These are phyloP conservation scores for Mrakia hoshinonis DNA, from an alignment of 768 basidiomycete genomes.

Conservation along the genomic window DNA sequence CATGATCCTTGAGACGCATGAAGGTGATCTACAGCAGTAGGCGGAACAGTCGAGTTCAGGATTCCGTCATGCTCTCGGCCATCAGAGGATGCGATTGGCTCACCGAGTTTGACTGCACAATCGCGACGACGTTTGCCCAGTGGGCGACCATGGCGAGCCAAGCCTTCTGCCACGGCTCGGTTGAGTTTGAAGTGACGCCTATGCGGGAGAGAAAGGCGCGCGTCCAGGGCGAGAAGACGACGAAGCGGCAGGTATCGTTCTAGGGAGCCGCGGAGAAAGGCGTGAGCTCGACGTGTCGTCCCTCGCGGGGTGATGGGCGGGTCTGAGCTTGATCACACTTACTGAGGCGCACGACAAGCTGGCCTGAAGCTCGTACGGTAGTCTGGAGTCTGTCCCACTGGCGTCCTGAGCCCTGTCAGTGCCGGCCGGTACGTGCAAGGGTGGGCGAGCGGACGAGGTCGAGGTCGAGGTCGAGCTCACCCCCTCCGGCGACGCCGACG, in stretches of 20 bases:
- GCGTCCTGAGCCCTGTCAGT: background rate
- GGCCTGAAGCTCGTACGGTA: background rate
- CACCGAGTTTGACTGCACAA: slow-evolving; percentile 11
- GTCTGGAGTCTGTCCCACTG: background rate
- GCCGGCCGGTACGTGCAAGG: background rate
- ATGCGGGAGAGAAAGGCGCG: background rate
- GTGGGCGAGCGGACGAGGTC: background rate
- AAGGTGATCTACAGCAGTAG: slow-evolving; percentile 27
- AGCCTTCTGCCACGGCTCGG: slow-evolving; percentile 11
- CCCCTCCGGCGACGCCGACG: no score
- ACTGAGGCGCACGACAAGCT: background rate
- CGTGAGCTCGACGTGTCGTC: no score
- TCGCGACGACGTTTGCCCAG: slow-evolving; percentile 14
- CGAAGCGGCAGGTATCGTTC: slow-evolving; percentile 6
- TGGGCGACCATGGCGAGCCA: slow-evolving; percentile 17
- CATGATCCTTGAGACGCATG: background rate
- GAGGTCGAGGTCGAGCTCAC: no score
- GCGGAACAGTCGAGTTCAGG: no score
- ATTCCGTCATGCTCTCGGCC: background rate
- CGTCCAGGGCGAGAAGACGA: slow-evolving; percentile 19
- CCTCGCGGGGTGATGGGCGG: no score
- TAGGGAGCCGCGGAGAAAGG: background rate
- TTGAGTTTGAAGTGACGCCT: background rate
- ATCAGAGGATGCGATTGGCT: background rate
- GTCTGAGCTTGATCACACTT: background rate